These are phyloP conservation scores for Dillenia turbinata DNA, from an alignment of 164 flowering plant genomes.

Conservation along the genomic window DNA sequence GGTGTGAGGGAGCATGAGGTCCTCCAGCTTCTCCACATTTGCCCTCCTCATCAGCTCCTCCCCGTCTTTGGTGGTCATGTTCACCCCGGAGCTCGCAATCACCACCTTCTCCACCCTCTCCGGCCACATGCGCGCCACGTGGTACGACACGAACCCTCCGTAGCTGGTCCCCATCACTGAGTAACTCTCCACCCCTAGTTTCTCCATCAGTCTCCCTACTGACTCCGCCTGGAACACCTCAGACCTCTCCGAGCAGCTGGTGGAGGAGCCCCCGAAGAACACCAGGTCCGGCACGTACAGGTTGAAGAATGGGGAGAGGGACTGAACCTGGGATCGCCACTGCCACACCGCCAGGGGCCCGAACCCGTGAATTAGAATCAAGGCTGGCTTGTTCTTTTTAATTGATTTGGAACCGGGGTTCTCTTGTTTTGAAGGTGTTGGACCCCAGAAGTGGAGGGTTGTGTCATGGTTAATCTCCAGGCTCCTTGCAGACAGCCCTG, in stretches of 20 bases:
- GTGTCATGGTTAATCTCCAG: slow-evolving; percentile 34
- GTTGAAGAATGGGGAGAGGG: slow-evolving; percentile 35
- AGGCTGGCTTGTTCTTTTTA: slow-evolving; percentile 18
- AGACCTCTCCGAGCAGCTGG: slow-evolving; percentile 39
- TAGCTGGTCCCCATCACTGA: slow-evolving; percentile 52
- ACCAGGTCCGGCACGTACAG: slow-evolving; percentile 75
- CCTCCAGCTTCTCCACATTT: slow-evolving; percentile 26
- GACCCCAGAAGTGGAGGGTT: slow-evolving; percentile 57
- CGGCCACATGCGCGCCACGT: slow-evolving; percentile 50
- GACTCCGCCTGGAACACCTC: slow-evolving; percentile 68
- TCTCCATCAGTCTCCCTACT: slow-evolving; percentile 44
- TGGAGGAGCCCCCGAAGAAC: slow-evolving; percentile 67
- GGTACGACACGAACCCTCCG: slow-evolving; percentile 71
- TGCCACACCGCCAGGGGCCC: slow-evolving; percentile 56
- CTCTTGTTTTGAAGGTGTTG: slow-evolving; percentile 4
- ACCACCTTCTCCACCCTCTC: slow-evolving; percentile 70
- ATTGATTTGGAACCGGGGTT: neutral
- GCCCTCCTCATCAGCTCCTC: slow-evolving; percentile 41
- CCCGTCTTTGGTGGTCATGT: slow-evolving; percentile 32
- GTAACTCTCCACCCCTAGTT: slow-evolving; percentile 32
- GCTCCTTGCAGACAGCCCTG: slow-evolving; percentile 42
- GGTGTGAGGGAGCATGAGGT: slow-evolving; percentile 15
- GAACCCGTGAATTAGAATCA: slow-evolving; percentile 63
- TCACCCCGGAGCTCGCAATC: slow-evolving; percentile 67
- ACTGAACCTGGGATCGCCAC: slow-evolving; percentile 49